A percentile compares a stretch with the other conserved stretches of the same genome.
phyloP scores from a whole-genome alignment of 768 basidiomycete genomes.

The Termitomyces sp. region DNA sequence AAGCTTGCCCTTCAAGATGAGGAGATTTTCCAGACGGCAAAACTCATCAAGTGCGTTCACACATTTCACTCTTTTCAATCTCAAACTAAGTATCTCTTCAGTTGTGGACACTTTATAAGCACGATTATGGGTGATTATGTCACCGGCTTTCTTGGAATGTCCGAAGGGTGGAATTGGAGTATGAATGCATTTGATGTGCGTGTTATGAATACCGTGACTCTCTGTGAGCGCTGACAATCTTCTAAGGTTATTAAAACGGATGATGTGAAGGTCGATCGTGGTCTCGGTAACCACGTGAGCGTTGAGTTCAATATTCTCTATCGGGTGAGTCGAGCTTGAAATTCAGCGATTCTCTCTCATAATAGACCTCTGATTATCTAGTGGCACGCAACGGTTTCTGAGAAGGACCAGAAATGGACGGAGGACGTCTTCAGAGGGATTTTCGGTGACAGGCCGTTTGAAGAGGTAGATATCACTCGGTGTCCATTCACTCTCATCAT shows the following conservation, averaged over 20 bases:
- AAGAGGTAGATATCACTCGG: conserved; percentile 22
- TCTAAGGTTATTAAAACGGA: conserved; percentile 34
- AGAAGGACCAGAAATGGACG: conserved; percentile 51
- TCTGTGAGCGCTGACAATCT: not conserved
- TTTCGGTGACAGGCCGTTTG: conserved; percentile 37
- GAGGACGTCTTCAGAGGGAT: conserved; percentile 40
- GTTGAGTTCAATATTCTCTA: conserved; percentile 63
- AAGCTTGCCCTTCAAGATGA: conserved; percentile 41
- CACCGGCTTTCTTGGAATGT: conserved; percentile 53
- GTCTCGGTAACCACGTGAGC: conserved; percentile 64
- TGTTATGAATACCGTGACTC: conserved; percentile 1
- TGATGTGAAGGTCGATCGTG: conserved; percentile 39
- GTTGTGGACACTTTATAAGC: conserved; percentile 54
- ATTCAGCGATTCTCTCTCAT: not conserved
- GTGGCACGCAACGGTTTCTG: conserved; percentile 59
- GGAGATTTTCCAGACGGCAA: conserved; percentile 56
- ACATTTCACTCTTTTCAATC: not conserved
- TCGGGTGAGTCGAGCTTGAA: conserved; percentile 25
- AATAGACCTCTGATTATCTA: conserved; percentile 8
- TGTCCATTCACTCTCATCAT: not conserved
- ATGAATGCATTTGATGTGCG: conserved; percentile 40
- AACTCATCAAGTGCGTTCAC: conserved; percentile 44
- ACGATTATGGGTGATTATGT: conserved; percentile 57
- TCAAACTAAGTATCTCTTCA: conserved; percentile 15
- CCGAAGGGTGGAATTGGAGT: conserved; percentile 50